Evolutionary conservation across 257 asterid genomes (phyloP).

Genomic region (Gentiana straminea): DNA sequence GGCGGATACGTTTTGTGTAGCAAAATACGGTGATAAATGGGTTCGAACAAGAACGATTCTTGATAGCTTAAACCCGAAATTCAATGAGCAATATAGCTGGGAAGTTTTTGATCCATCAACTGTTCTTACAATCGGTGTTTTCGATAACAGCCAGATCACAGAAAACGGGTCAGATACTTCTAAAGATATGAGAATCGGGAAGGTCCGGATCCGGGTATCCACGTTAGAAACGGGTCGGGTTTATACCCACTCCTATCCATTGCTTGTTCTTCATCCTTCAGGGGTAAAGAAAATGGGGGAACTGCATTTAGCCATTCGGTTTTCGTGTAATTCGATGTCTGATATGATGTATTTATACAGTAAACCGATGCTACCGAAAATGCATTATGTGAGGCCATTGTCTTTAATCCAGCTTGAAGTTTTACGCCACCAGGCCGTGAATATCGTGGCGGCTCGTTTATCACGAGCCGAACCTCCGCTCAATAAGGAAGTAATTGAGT

Average conservation of each 20-base stretch:
- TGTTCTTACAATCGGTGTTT: slow-evolving; percentile 80
- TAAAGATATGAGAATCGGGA: slow-evolving; percentile 59
- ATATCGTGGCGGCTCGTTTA: slow-evolving; percentile 56
- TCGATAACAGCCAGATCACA: slow-evolving; percentile 44
- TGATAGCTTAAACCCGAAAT: slow-evolving; percentile 75
- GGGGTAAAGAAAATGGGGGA: slow-evolving; percentile 98
- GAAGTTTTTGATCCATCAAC: slow-evolving; percentile 94
- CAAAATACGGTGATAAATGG: slow-evolving; percentile 90
- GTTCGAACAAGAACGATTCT: slow-evolving; percentile 70
- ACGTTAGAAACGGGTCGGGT: slow-evolving; percentile 77
- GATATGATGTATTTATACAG: slow-evolving; percentile 63
- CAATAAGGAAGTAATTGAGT: slow-evolving; percentile 65
- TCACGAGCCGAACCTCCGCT: slow-evolving; percentile 90
- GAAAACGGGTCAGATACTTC: slow-evolving; percentile 25
- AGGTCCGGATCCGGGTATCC: slow-evolving; percentile 74
- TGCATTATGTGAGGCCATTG: slow-evolving; percentile 76
- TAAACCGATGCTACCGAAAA: slow-evolving; percentile 69
- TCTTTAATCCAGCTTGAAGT: slow-evolving; percentile 49
- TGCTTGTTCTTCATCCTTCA: slow-evolving; percentile 66
- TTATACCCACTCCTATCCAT: slow-evolving; percentile 74
- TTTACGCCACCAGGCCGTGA: slow-evolving; percentile 75
- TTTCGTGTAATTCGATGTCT: slow-evolving; percentile 57
- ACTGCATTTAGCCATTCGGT: slow-evolving; percentile 79
- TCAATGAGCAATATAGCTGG: slow-evolving; percentile 94
- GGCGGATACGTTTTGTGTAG: slow-evolving; percentile 74